A percentile compares a stretch with the other conserved stretches of the same genome.
These are phyloP conservation scores for Penicillium italicum DNA, from an alignment of 2,329 filamentous ascomycete species.

Conservation along the genomic window DNA sequence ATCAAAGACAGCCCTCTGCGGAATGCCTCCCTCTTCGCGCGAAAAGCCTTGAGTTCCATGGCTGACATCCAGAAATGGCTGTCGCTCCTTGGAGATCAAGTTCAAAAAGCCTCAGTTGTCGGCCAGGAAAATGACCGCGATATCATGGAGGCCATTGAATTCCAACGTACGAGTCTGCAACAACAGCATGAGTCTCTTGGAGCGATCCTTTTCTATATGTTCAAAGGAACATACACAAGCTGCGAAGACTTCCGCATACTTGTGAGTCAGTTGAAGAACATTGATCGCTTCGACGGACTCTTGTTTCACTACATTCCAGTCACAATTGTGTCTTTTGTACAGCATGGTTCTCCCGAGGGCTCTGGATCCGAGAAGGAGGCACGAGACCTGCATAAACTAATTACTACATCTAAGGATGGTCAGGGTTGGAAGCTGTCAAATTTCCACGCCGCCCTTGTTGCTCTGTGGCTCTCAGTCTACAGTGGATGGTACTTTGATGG, in stretches of 20 bases:
- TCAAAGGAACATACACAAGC: constrained; percentile 70
- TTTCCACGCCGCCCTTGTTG: constrained; percentile 72
- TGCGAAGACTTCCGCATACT: constrained; percentile 71
- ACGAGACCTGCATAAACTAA: constrained; percentile 63
- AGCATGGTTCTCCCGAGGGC: constrained; percentile 74
- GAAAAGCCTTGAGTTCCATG: constrained; percentile 74
- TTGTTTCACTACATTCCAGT: constrained; percentile 79
- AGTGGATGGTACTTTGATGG: constrained; percentile 83
- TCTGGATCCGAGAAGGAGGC: constrained; percentile 65
- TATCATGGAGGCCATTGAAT: constrained; percentile 72
- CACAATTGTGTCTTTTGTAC: constrained; percentile 70
- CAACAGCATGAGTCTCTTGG: constrained; percentile 87
- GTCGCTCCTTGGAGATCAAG: constrained; percentile 68
- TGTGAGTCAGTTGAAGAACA: constrained; percentile 62
- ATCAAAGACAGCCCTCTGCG: constrained; percentile 47
- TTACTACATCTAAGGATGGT: constrained; percentile 65
- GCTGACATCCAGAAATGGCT: constrained; percentile 72
- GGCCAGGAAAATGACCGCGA: constrained; percentile 63
- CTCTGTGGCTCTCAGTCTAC: constrained; percentile 92
- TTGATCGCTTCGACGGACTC: constrained; percentile 72
- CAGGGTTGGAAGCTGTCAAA: constrained; percentile 68
- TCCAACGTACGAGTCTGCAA: constrained; percentile 73
- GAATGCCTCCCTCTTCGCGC: constrained; percentile 62
- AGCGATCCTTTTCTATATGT: constrained; percentile 72
- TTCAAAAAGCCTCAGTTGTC: constrained; percentile 71